phyloP scores from a whole-genome alignment of 148 eudicot species.

The Beta vulgaris region DNA sequence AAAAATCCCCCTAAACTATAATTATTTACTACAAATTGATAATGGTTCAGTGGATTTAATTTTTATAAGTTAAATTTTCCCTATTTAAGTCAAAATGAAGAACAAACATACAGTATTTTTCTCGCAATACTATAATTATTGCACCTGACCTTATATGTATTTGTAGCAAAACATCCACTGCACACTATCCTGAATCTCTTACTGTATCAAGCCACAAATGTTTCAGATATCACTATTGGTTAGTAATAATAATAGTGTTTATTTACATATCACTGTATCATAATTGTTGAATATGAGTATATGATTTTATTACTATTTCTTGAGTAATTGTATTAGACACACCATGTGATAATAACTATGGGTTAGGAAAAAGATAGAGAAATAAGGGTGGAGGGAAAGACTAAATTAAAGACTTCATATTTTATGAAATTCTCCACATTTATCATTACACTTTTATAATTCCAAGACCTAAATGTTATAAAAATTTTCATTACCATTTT shows the following conservation, averaged over 20 bases:
- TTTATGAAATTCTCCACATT: neutral
- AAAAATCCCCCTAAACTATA: neutral
- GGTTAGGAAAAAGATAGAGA: neutral
- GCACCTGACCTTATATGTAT: neutral
- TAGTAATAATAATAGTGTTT: constrained; percentile 10
- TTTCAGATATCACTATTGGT: constrained; percentile 1
- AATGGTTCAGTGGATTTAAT: neutral
- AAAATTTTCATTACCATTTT: neutral
- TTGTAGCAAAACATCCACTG: neutral
- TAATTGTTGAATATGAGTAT: neutral
- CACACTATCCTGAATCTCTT: neutral
- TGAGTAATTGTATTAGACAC: constrained; percentile 2
- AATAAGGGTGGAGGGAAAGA: too few species aligned
- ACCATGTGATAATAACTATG: constrained; percentile 13
- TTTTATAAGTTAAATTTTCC: neutral
- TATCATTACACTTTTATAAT: neutral
- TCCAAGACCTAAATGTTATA: neutral
- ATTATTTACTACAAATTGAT: too few species aligned
- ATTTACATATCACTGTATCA: neutral
- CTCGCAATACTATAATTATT: neutral
- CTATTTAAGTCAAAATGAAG: neutral
- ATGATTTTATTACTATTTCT: neutral
- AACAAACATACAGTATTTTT: neutral
- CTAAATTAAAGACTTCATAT: neutral
- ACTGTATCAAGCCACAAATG: constrained; percentile 4